These are phyloP conservation scores for Candida nonsorbophila DNA, from an alignment of 805 yeast genomes.

Conservation along the genomic window DNA sequence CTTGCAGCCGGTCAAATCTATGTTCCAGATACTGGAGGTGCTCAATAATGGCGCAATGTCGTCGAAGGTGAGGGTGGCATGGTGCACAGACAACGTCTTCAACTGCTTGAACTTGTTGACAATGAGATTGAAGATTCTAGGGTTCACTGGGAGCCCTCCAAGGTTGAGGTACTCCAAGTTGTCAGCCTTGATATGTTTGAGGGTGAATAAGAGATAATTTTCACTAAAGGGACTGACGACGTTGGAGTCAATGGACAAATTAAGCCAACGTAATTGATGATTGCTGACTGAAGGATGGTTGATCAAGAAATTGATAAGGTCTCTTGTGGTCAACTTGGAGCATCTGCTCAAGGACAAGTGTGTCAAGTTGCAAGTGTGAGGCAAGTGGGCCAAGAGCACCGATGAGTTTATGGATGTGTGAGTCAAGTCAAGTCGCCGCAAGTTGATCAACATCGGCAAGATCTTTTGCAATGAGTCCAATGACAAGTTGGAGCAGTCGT, in stretches of 20 bases:
- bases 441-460: slow-evolving; percentile 49
- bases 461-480: slow-evolving; percentile 49
- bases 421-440: slow-evolving; percentile 70
- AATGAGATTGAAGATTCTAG: slow-evolving; percentile 31
- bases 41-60: slow-evolving; percentile 32
- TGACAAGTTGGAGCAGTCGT: slow-evolving; percentile 80
- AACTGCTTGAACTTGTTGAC: slow-evolving; percentile 33
- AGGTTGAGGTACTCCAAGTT: slow-evolving; percentile 49
- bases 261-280: slow-evolving; percentile 58
- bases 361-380: slow-evolving; percentile 55
- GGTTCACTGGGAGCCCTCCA: slow-evolving; percentile 59
- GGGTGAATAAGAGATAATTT: slow-evolving; percentile 41
- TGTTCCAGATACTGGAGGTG: slow-evolving; percentile 33
- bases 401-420: slow-evolving; percentile 73
- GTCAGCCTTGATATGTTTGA: slow-evolving; percentile 40
- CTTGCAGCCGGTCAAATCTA: slow-evolving; percentile 63
- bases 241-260: slow-evolving; percentile 57
- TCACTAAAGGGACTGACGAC: slow-evolving; percentile 55
- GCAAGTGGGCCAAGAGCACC: slow-evolving; percentile 48
- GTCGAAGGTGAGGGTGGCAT: slow-evolving; percentile 29
- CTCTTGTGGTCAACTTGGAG: slow-evolving; percentile 66
- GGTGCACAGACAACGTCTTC: slow-evolving; percentile 39
- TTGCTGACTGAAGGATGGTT: slow-evolving; percentile 59
- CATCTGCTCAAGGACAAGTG: slow-evolving; percentile 61
- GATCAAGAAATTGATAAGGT: slow-evolving; percentile 61